Conservation (phyloP, 805 yeast genomes). For the Kodamaea sagamina region DNA sequence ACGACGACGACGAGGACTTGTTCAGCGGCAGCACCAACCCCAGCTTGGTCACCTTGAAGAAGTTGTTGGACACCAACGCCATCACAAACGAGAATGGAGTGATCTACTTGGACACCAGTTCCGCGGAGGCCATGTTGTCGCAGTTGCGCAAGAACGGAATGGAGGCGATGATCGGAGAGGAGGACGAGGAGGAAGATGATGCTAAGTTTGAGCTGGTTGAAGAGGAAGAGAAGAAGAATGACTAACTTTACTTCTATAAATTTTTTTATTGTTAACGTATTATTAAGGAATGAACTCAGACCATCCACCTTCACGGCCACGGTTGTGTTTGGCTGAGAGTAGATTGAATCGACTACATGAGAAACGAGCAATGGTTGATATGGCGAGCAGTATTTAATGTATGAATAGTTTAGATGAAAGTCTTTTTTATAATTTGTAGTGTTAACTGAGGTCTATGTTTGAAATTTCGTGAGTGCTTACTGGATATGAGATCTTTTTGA, state of each 20-base stretch:
- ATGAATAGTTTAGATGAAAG: background rate
- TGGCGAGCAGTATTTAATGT: background rate
- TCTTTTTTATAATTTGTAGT: too few species aligned
- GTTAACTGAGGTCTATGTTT: too few species aligned
- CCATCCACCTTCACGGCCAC: too few species aligned
- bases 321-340: too few species aligned
- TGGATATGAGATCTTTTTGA: too few species aligned
- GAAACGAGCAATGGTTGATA: too few species aligned
- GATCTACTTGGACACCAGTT: constrained; percentile 61
- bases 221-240: constrained; percentile 25
- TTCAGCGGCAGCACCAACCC: constrained; percentile 16
- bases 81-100: constrained; percentile 63
- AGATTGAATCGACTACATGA: too few species aligned
- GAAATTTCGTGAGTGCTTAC: too few species aligned
- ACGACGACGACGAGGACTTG: constrained; percentile 15
- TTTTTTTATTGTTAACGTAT: constrained; percentile 10
- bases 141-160: constrained; percentile 34
- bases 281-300: too few species aligned
- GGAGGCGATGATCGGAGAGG: constrained; percentile 29
- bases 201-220: constrained; percentile 36
- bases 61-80: constrained; percentile 37
- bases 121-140: constrained; percentile 64
- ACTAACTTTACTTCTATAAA: constrained; percentile 1
- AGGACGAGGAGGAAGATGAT: constrained; percentile 33
- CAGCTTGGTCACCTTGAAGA: constrained; percentile 13